Evolutionary conservation across 2,329 filamentous ascomycete genomes (phyloP).

Genomic region (Pseudocercospora ulei): DNA sequence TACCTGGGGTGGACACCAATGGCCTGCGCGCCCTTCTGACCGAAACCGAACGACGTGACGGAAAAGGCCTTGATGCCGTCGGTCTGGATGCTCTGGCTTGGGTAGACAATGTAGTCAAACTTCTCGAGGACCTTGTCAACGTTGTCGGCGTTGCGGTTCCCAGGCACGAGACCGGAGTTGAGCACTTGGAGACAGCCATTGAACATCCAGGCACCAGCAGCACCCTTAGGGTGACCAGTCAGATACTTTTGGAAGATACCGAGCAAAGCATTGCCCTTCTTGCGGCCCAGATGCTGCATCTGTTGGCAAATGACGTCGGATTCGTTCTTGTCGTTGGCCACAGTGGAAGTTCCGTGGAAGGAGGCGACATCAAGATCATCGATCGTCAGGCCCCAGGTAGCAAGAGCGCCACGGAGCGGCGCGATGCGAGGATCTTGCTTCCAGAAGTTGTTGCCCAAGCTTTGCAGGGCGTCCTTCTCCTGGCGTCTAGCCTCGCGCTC

Average conservation of each 20-base stretch:
- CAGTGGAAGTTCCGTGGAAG: conserved; percentile 97
- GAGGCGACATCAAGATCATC: conserved; percentile 92
- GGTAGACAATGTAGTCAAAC: conserved; percentile 96
- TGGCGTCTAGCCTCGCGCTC: conserved; percentile 79
- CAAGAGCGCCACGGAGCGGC: conserved; percentile 86
- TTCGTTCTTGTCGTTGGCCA: conserved; percentile 99
- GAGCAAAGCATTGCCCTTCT: conserved; percentile 89
- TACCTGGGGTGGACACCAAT: conserved; percentile 97
- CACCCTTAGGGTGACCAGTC: conserved; percentile 97
- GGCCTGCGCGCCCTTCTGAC: conserved; percentile 94
- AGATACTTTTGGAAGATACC: conserved; percentile 99
- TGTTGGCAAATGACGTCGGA: conserved; percentile 96
- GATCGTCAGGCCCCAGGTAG: conserved; percentile 95
- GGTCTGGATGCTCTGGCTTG: conserved; percentile 88
- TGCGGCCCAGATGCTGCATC: conserved; percentile 83
- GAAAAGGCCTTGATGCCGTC: conserved; percentile 98
- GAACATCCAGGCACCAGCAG: conserved; percentile 98
- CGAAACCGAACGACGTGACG: conserved; percentile 97
- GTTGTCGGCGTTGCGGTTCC: conserved; percentile 97
- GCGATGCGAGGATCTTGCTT: conserved; percentile 89
- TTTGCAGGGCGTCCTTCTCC: conserved; percentile 84
- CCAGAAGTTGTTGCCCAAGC: conserved; percentile 98
- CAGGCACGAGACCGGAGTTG: conserved; percentile 85
- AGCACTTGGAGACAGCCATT: conserved; percentile 95
- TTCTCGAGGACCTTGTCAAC: conserved; percentile 93